These are phyloP conservation scores for Thalassiosira profunda DNA, from an alignment of 108 stramenopile species.

Conservation along the genomic window DNA sequence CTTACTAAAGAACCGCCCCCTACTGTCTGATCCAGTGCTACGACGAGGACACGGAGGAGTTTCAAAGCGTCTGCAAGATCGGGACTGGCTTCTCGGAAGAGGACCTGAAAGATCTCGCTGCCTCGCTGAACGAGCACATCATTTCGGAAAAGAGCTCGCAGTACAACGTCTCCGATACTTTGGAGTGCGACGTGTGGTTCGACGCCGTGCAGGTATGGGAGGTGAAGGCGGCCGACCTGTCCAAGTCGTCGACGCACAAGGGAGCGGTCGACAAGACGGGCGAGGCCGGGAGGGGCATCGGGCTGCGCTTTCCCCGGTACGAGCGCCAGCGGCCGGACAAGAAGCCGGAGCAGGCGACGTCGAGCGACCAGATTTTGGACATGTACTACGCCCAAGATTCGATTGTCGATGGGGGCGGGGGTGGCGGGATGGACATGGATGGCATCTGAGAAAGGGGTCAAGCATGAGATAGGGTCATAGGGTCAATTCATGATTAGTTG, in stretches of 20 bases:
- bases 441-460: constrained; percentile 66
- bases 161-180: constrained; percentile 83
- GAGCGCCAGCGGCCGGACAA: constrained; percentile 98
- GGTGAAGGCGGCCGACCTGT: constrained; percentile 98
- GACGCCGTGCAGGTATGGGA: constrained; percentile 98
- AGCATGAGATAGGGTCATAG: too few relatives aligned
- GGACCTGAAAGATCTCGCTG: constrained; percentile 81
- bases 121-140: constrained; percentile 73
- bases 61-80: constrained; percentile 98
- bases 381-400: constrained; percentile 96
- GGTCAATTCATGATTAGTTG: too few relatives aligned
- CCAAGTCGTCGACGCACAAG: constrained; percentile 89
- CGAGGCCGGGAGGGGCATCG: constrained; percentile 94
- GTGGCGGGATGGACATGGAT: constrained; percentile 48
- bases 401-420: constrained; percentile 56
- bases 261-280: constrained; percentile 90
- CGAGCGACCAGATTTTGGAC: constrained; percentile 94
- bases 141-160: constrained; percentile 74
- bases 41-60: constrained; percentile 96
- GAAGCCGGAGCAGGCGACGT: constrained; percentile 96
- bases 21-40: too few relatives aligned
- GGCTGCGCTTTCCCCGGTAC: constrained; percentile 98
- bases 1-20: too few relatives aligned
- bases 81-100: constrained; percentile 99
- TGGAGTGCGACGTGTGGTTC: constrained; percentile 98